These are phyloP conservation scores for Aspergillus bertholletiae DNA, from an alignment of 495 filamentous ascomycete genomes.

Conservation along the genomic window DNA sequence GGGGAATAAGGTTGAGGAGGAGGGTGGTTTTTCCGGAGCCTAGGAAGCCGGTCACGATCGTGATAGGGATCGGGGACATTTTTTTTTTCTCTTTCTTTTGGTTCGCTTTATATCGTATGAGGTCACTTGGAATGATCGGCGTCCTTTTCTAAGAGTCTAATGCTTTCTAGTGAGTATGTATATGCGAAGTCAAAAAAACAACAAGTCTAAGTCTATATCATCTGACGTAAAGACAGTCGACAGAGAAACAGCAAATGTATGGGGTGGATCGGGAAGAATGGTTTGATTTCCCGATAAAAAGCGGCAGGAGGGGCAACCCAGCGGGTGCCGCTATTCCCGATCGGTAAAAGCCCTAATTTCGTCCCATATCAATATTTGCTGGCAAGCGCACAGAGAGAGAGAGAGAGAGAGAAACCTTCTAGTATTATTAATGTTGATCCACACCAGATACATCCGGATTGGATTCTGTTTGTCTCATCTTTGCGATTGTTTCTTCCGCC, in stretches of 20 bases:
- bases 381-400: too few species aligned
- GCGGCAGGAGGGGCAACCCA: not conserved
- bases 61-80: slow-evolving; percentile 77
- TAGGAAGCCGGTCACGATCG: slow-evolving; percentile 91
- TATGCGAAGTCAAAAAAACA: not conserved
- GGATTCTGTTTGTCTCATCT: too few species aligned
- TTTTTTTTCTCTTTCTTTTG: not conserved
- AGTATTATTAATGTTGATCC: too few species aligned
- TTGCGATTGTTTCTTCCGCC: too few species aligned
- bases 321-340: slow-evolving; percentile 9
- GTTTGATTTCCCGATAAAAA: not conserved
- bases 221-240: not conserved
- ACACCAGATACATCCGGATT: too few species aligned
- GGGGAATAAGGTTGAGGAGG: slow-evolving; percentile 83
- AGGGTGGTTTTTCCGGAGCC: slow-evolving; percentile 94
- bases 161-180: not conserved
- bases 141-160: not conserved
- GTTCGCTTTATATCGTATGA: not conserved
- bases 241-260: not conserved
- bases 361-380: too few species aligned
- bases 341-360: slow-evolving; percentile 11
- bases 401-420: too few species aligned
- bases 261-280: not conserved
- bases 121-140: not conserved
- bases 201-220: too few species aligned